These are phyloP conservation scores for Alnus rubra DNA, from an alignment of 306 rosid species.

Conservation along the genomic window DNA sequence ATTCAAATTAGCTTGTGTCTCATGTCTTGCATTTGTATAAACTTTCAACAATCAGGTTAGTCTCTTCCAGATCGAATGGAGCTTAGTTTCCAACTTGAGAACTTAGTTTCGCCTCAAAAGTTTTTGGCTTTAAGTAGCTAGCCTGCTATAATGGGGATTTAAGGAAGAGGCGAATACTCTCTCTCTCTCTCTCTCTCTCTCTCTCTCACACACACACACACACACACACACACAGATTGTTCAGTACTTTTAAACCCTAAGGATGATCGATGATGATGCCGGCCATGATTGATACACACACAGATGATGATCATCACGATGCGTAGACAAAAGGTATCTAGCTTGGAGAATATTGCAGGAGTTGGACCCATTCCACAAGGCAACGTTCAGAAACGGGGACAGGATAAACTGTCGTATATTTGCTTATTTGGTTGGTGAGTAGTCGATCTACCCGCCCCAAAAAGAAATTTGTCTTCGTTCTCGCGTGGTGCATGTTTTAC, in stretches of 20 bases:
- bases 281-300: not conserved
- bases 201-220: too few relatives aligned
- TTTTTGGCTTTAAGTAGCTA: not conserved
- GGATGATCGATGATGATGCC: not conserved
- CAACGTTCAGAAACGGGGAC: not conserved
- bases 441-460: not conserved
- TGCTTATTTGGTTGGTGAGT: constrained; percentile 6
- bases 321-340: not conserved
- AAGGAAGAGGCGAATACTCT: not conserved
- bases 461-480: not conserved
- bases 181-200: not conserved
- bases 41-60: too few relatives aligned
- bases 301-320: not conserved
- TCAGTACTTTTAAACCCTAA: not conserved
- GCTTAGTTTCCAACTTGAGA: not conserved
- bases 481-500: not conserved
- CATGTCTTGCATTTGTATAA: too few relatives aligned
- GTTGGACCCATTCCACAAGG: not conserved
- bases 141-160: not conserved
- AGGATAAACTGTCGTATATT: constrained; percentile 5
- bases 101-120: not conserved
- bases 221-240: not conserved
- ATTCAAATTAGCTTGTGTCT: too few relatives aligned
- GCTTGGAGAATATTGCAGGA: not conserved
- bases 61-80: too few relatives aligned